Evolutionary conservation across 2,329 filamentous ascomycete genomes (phyloP).

Genomic region (Blastomyces gilchristii): DNA sequence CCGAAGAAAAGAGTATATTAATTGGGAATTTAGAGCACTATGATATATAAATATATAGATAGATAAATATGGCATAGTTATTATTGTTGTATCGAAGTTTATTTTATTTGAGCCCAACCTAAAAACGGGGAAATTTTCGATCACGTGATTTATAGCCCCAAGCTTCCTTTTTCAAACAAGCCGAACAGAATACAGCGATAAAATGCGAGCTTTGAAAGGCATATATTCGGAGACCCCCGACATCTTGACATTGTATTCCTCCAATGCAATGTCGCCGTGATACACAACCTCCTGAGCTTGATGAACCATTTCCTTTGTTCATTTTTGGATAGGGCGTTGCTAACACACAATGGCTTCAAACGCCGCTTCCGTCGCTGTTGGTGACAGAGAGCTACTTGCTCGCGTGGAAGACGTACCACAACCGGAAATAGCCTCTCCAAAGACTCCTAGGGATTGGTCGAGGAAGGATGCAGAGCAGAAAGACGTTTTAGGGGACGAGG

Average conservation of each 20-base stretch:
- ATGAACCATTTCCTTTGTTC: conserved; percentile 10
- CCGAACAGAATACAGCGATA: background rate
- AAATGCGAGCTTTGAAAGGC: background rate
- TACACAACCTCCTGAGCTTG: conserved; percentile 3
- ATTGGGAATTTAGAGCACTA: conserved; percentile 4
- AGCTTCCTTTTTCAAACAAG: background rate
- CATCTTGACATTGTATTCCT: conserved; percentile 2
- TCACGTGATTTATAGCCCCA: background rate
- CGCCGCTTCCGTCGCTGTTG: background rate
- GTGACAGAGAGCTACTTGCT: background rate
- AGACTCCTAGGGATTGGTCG: background rate
- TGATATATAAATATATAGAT: background rate
- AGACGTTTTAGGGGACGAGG: background rate
- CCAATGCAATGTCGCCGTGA: conserved; percentile 5
- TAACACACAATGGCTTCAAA: conserved; percentile 14
- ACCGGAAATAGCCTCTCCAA: background rate
- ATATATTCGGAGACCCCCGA: background rate
- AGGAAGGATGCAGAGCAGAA: conserved; percentile 1
- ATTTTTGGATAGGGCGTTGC: conserved; percentile 7
- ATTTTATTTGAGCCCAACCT: background rate
- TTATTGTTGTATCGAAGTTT: too few relatives aligned
- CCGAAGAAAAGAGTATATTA: conserved; percentile 30
- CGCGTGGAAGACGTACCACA: background rate
- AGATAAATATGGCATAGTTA: background rate
- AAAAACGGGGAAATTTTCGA: background rate